phyloP scores from a whole-genome alignment of 495 filamentous ascomycete species.

The Acidiella bohemica region DNA sequence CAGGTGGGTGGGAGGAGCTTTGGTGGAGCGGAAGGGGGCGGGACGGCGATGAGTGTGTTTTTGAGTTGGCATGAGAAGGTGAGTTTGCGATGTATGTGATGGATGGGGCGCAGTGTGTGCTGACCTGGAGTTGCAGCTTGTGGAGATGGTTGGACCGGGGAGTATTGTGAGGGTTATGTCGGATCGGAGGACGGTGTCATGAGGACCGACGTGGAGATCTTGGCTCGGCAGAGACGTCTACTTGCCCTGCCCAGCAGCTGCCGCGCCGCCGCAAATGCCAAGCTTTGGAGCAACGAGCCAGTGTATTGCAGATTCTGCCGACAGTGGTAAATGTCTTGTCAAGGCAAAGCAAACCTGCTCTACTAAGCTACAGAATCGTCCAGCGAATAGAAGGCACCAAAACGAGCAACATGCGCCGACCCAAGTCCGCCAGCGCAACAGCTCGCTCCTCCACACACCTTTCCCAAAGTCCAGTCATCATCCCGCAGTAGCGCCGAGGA shows the following conservation, averaged over 20 bases:
- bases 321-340: background rate
- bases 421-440: too few species aligned
- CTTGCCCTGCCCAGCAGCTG: background rate
- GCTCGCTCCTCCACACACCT: too few species aligned
- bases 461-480: too few species aligned
- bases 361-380: too few species aligned
- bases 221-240: background rate
- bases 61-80: slow-evolving; percentile 91
- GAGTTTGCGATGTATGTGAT: background rate
- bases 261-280: background rate
- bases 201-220: too few species aligned
- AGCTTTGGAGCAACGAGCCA: background rate
- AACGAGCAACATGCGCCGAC: too few species aligned
- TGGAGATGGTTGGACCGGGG: slow-evolving; percentile 75
- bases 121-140: slow-evolving; percentile 35
- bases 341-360: background rate
- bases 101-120: background rate
- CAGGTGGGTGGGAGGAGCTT: slow-evolving; percentile 52
- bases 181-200: slow-evolving; percentile 74
- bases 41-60: slow-evolving; percentile 82
- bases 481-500: too few species aligned
- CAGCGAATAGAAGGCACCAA: too few species aligned
- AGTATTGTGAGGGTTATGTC: slow-evolving; percentile 85
- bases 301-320: background rate
- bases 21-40: slow-evolving; percentile 59